Evolutionary conservation across 2,329 filamentous ascomycete genomes (phyloP).

Genomic region (Aureobasidium sp.): DNA sequence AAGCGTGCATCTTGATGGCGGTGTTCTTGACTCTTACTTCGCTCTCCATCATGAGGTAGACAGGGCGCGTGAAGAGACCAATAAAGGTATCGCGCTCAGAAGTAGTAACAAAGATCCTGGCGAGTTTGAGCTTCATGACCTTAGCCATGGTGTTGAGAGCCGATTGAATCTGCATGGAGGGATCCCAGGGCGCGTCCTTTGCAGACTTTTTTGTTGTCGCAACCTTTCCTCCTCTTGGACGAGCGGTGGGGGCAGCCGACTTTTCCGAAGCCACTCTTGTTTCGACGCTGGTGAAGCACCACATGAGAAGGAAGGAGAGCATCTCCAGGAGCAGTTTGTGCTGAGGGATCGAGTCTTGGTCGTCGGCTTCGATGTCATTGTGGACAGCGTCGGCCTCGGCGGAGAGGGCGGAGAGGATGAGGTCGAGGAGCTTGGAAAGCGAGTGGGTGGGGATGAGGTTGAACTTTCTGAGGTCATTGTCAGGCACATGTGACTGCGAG

Average conservation of each 20-base stretch:
- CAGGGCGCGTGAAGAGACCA: slow-evolving; percentile 79
- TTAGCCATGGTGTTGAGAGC: slow-evolving; percentile 94
- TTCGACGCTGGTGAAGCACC: slow-evolving; percentile 92
- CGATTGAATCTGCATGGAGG: slow-evolving; percentile 75
- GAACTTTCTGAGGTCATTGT: slow-evolving; percentile 72
- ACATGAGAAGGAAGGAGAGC: slow-evolving; percentile 89
- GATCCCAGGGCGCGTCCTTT: slow-evolving; percentile 82
- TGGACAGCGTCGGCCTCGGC: slow-evolving; percentile 80
- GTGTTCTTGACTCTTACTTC: slow-evolving; percentile 87
- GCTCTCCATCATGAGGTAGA: slow-evolving; percentile 90
- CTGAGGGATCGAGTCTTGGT: slow-evolving; percentile 70
- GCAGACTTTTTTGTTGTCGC: slow-evolving; percentile 61
- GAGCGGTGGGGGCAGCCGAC: slow-evolving; percentile 61
- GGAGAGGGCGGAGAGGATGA: slow-evolving; percentile 66
- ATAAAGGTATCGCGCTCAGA: slow-evolving; percentile 95
- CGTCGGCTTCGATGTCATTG: slow-evolving; percentile 82
- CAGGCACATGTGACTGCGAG: slow-evolving; percentile 34
- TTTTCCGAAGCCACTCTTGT: slow-evolving; percentile 82
- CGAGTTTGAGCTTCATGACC: slow-evolving; percentile 84
- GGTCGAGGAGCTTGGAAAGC: slow-evolving; percentile 83
- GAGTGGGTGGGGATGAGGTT: slow-evolving; percentile 71
- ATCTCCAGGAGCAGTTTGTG: slow-evolving; percentile 91
- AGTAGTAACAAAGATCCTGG: slow-evolving; percentile 90
- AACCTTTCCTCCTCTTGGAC: slow-evolving; percentile 68
- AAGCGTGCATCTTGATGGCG: slow-evolving; percentile 88